Percentiles rank a stretch among this genome's conserved stretches.
Conservation (phyloP, 1,284 basidiomycete genomes). For the Tilletia indica region DNA sequence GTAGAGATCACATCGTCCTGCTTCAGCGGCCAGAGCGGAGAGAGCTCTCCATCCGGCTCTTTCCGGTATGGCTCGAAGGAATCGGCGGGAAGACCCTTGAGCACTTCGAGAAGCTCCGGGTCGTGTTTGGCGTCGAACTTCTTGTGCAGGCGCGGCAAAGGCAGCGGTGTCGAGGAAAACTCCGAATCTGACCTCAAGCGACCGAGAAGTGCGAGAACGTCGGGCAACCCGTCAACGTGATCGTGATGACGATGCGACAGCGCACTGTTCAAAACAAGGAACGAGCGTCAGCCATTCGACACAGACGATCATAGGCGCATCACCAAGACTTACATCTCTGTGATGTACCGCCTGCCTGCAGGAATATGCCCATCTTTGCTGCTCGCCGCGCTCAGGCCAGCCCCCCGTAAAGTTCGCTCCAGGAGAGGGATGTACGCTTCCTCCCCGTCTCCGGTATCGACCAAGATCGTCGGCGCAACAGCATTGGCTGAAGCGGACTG, state of each 20-base stretch:
- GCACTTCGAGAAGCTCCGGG: slow-evolving; percentile 78
- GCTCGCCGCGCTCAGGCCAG: slow-evolving; percentile 31
- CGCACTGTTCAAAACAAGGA: slow-evolving; percentile 72
- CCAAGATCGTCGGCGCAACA: slow-evolving; percentile 65
- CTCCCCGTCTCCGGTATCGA: slow-evolving; percentile 85
- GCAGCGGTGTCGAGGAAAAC: slow-evolving; percentile 27
- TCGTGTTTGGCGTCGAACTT: slow-evolving; percentile 47
- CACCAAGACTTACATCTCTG: slow-evolving; percentile 33
- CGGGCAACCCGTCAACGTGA: slow-evolving; percentile 74
- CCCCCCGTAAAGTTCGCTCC: slow-evolving; percentile 62
- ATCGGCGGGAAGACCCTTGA: slow-evolving; percentile 73
- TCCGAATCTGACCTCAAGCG: slow-evolving; percentile 44
- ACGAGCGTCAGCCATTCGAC: not conserved
- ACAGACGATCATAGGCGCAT: not conserved
- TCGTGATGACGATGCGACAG: slow-evolving; percentile 88
- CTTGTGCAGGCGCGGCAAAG: slow-evolving; percentile 59
- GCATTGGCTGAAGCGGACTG: slow-evolving; percentile 52
- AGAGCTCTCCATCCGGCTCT: slow-evolving; percentile 13
- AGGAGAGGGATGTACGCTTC: slow-evolving; percentile 70
- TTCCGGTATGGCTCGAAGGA: slow-evolving; percentile 68
- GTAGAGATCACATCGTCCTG: slow-evolving; percentile 28
- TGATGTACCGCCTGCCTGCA: slow-evolving; percentile 33
- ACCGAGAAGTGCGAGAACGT: slow-evolving; percentile 69
- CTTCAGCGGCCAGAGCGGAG: slow-evolving; percentile 29
- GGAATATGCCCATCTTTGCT: slow-evolving; percentile 26